A percentile compares a stretch with the other conserved stretches of the same genome.
Conservation (phyloP, 202 grass and related monocot species). For the Saccharum hybrid region DNA sequence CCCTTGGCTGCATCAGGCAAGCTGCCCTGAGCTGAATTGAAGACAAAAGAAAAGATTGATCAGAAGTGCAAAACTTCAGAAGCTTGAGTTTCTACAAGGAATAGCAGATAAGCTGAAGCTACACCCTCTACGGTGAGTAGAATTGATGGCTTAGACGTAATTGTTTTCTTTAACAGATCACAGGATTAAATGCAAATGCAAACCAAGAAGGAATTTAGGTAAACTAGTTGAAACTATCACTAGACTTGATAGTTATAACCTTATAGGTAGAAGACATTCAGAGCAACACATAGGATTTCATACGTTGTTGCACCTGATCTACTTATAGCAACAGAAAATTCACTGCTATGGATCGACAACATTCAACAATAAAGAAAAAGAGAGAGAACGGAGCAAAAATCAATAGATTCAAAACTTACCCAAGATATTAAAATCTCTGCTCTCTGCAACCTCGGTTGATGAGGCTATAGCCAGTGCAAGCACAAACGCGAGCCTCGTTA, state of each 20-base stretch:
- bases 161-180: not conserved
- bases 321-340: not conserved
- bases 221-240: not conserved
- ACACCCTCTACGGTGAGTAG: not conserved
- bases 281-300: no score
- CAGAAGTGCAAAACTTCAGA: conserved; percentile 10
- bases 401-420: conserved; percentile 45
- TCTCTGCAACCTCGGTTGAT: conserved; percentile 35
- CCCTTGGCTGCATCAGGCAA: conserved; percentile 43
- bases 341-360: not conserved
- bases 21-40: conserved; percentile 52
- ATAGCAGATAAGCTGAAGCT: conserved; percentile 1
- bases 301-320: not conserved
- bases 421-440: conserved; percentile 24
- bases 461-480: conserved; percentile 42
- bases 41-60: conserved; percentile 15
- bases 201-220: not conserved
- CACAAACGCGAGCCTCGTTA: conserved; percentile 20
- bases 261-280: no score
- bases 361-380: not conserved
- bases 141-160: not conserved
- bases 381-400: not conserved
- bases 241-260: not conserved
- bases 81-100: conserved; percentile 17
- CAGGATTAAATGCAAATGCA: not conserved